Evolutionary conservation across 2,329 filamentous ascomycete species (phyloP).

Genomic region (Drechslerella dactyloides): DNA sequence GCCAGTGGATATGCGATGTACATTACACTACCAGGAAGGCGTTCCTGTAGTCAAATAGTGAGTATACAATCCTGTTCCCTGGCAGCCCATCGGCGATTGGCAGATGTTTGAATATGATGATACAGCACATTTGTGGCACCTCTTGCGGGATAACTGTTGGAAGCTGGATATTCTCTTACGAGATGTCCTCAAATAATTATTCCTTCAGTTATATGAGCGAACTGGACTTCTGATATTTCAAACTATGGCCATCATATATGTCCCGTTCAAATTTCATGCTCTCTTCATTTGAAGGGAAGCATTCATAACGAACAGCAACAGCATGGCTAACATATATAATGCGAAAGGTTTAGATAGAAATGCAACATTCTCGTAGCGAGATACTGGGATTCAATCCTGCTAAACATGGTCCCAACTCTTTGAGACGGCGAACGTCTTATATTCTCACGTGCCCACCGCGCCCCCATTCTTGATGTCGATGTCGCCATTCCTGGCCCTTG

Average conservation of each 20-base stretch:
- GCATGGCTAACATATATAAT: constrained; percentile 12
- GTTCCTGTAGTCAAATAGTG: neutral
- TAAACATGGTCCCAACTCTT: neutral
- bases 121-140: constrained; percentile 48
- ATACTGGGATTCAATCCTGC: neutral
- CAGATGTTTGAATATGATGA: constrained; percentile 17
- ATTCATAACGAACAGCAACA: neutral
- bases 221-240: constrained; percentile 49
- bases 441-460: constrained; percentile 14
- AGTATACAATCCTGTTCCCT: neutral
- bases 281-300: neutral
- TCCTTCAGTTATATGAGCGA: constrained; percentile 49
- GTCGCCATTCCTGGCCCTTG: constrained; percentile 21
- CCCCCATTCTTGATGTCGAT: constrained; percentile 9
- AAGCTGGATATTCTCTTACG: constrained; percentile 25
- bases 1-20: no score
- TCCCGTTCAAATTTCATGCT: constrained; percentile 6
- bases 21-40: no score
- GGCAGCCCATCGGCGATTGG: neutral
- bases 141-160: constrained; percentile 49
- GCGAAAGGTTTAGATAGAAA: constrained; percentile 1
- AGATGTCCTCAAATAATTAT: constrained; percentile 10
- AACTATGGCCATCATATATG: neutral
- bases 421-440: neutral
- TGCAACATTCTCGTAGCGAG: no score